Percentiles rank a stretch among this genome's conserved stretches.
Conservation (phyloP, 2,329 filamentous ascomycete species). For the Pyricularia sp. region DNA sequence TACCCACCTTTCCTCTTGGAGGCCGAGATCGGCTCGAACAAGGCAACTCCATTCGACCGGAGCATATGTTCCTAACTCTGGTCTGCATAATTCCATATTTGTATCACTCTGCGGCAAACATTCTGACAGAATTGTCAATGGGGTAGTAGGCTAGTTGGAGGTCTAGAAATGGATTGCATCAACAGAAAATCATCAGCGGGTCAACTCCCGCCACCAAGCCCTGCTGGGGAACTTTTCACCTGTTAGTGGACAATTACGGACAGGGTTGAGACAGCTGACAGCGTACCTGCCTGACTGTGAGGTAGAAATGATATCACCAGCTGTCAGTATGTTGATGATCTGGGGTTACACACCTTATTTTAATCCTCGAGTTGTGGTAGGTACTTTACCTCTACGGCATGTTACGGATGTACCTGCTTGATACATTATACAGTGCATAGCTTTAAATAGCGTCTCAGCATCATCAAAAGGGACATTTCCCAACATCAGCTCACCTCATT, state of each 20-base stretch:
- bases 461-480: neutral
- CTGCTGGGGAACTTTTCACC: neutral
- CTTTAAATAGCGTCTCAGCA: neutral
- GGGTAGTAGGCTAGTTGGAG: neutral
- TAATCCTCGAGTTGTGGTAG: neutral
- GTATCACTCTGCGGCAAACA: neutral
- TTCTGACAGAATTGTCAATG: neutral
- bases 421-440: neutral
- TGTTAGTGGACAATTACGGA: neutral
- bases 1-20: neutral
- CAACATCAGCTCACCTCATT: neutral
- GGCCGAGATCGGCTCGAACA: neutral
- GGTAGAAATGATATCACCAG: neutral
- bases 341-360: neutral
- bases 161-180: neutral
- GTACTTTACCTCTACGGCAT: too few relatives aligned
- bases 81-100: neutral
- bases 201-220: neutral
- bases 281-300: neutral
- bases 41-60: neutral
- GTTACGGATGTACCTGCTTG: neutral
- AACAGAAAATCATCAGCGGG: neutral
- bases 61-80: neutral
- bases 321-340: neutral
- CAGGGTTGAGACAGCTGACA: neutral